Evolutionary conservation across 140 eudicot species (phyloP), one percentile per base, ranked within the genome.

Genomic region (Senecio squalidus): DNA sequence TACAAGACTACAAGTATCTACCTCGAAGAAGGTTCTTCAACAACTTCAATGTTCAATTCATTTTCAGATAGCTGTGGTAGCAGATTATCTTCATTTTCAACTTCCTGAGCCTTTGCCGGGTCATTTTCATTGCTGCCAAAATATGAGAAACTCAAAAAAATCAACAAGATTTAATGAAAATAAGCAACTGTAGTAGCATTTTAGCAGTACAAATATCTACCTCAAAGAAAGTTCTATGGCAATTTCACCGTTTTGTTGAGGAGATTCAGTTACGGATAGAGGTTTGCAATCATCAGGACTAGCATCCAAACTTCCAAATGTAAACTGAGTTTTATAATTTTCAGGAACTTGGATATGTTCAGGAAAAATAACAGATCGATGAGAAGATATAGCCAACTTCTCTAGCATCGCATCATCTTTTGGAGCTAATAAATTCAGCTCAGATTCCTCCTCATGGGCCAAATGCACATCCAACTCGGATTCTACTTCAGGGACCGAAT

Each of bases 301-400:
- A 67, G 70, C 69, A 71, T 83, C 85, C 76, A 82, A 45, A 71
- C 83, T 86, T 68, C 95, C 95, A 75, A 86, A 86, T 55, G 70
- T 70, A 67, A 86, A 74, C 25, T 45, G 75, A 8, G 51, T 77
- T 67, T 75, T 79, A 11, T 59, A 60, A n/a, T 71, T 70, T 34
- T 77, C 95, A 25, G 95, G 85, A 11, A 82, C 85, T 50, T 74
- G 83, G 56, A 86, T 53, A 77, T 83, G 83, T 50, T 86, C 78
- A 29, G 92, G 95, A 29, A 86, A 79, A 67, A 77, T 77, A 70
- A 83, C 95, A 62, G 82, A 56, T 44, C 65, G 77, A 28, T 68
- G 57, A 54, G 76, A 44, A 46, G 82, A 67, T 24, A 70, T 6
- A 21, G 75, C 71, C 39, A 59, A 64, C 63, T 85, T 79, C 47